These are phyloP conservation scores for Podaxis rugospora DNA, from an alignment of 768 basidiomycete genomes.

Conservation along the genomic window DNA sequence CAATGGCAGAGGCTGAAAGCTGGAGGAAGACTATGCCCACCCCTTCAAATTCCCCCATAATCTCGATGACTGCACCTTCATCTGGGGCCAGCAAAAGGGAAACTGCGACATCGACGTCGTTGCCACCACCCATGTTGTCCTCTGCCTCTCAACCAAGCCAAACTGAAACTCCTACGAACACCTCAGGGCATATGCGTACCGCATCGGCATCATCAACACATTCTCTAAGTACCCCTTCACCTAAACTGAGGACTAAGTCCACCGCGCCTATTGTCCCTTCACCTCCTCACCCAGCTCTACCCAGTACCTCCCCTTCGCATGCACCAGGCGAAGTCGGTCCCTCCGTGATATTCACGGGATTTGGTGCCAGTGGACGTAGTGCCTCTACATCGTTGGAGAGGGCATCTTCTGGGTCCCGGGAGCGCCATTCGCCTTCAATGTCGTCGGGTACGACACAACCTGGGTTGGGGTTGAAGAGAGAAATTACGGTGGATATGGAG, in stretches of 20 bases:
- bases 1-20: conserved; percentile 23
- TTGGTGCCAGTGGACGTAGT: background rate
- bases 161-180: background rate
- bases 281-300: conserved; percentile 9
- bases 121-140: conserved; percentile 5
- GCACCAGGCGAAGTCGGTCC: conserved; percentile 10
- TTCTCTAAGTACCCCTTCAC: background rate
- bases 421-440: conserved; percentile 3
- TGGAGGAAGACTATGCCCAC: conserved; percentile 40
- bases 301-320: conserved; percentile 12
- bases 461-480: background rate
- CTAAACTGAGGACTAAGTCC: background rate
- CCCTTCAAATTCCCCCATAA: conserved; percentile 56
- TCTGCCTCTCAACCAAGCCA: background rate
- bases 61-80: conserved; percentile 22
- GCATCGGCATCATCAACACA: conserved; percentile 2
- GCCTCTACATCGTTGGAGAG: conserved; percentile 9
- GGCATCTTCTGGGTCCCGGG: conserved; percentile 7
- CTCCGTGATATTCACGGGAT: background rate
- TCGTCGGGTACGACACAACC: conserved; percentile 1
- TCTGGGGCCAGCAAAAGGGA: conserved; percentile 15
- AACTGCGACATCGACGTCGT: conserved; percentile 6
- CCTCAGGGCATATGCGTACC: background rate
- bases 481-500: background rate
- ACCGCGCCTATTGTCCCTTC: conserved; percentile 12